Conservation (phyloP, 2,329 filamentous ascomycete species). For the Hymenoscyphus fraxineus region DNA sequence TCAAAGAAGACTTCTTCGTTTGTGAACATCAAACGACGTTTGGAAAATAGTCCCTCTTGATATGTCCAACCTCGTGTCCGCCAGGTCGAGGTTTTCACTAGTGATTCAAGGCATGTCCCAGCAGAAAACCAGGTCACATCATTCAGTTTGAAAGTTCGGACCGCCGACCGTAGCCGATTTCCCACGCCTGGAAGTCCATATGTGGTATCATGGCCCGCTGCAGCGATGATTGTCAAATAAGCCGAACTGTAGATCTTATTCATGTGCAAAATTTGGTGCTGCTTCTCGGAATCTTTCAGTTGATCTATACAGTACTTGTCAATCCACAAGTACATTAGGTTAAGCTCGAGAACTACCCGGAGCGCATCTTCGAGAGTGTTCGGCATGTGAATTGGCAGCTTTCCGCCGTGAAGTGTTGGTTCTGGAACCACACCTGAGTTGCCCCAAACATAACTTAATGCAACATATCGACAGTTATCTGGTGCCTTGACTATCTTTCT, state of each 20-base stretch:
- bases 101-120: not conserved
- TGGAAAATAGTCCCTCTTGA: conserved; percentile 34
- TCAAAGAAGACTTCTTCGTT: conserved; percentile 29
- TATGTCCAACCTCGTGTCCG: conserved; percentile 35
- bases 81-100: conserved; percentile 14
- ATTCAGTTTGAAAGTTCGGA: conserved; percentile 3
- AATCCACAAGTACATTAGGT: conserved; percentile 34
- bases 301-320: conserved; percentile 34
- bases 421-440: not conserved
- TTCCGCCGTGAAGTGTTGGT: no score
- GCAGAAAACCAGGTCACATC: conserved; percentile 2
- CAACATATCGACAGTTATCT: not conserved
- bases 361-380: not conserved
- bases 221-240: conserved; percentile 24
- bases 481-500: no score
- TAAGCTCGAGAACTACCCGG: conserved; percentile 20
- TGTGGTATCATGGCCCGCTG: conserved; percentile 15
- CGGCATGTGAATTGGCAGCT: not conserved
- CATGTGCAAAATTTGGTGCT: conserved; percentile 23
- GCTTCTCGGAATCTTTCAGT: conserved; percentile 5
- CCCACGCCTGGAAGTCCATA: conserved; percentile 27
- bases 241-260: conserved; percentile 25
- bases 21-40: conserved; percentile 33
- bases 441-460: not conserved
- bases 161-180: not conserved